These are phyloP conservation scores for Daldinia concentrica DNA, from an alignment of 495 filamentous ascomycete genomes.

Conservation along the genomic window DNA sequence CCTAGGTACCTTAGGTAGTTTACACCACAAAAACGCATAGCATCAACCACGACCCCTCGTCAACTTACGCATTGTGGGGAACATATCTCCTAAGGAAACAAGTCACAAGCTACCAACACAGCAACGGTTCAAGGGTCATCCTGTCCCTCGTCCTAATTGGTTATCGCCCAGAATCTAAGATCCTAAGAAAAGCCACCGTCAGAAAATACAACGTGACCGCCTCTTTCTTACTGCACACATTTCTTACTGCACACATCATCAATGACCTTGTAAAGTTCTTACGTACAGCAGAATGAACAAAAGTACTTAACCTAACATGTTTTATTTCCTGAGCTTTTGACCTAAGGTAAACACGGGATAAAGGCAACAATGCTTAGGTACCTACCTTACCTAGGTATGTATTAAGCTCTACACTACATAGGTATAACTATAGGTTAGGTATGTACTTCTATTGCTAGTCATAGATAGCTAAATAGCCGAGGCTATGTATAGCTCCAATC, in stretches of 20 bases:
- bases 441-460: too few species aligned
- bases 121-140: constrained; percentile 22
- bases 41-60: constrained; percentile 27
- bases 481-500: background rate
- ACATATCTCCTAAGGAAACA: constrained; percentile 22
- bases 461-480: background rate
- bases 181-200: constrained; percentile 7
- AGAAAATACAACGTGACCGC: constrained; percentile 24
- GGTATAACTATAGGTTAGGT: too few species aligned
- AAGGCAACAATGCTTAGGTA: background rate
- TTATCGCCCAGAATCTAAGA: background rate
- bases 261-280: background rate
- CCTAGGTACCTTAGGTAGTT: too few species aligned
- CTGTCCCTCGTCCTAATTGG: constrained; percentile 22
- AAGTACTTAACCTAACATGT: too few species aligned
- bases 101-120: constrained; percentile 42
- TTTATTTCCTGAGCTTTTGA: background rate
- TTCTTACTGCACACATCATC: constrained; percentile 8
- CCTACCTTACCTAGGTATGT: too few species aligned
- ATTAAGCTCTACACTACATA: too few species aligned
- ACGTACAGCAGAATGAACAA: background rate
- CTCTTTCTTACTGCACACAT: constrained; percentile 26
- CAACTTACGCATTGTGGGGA: constrained; percentile 25
- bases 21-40: background rate
- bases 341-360: background rate